phyloP scores from a whole-genome alignment of 2,329 filamentous ascomycete species.

The Pseudonectria buxi region DNA sequence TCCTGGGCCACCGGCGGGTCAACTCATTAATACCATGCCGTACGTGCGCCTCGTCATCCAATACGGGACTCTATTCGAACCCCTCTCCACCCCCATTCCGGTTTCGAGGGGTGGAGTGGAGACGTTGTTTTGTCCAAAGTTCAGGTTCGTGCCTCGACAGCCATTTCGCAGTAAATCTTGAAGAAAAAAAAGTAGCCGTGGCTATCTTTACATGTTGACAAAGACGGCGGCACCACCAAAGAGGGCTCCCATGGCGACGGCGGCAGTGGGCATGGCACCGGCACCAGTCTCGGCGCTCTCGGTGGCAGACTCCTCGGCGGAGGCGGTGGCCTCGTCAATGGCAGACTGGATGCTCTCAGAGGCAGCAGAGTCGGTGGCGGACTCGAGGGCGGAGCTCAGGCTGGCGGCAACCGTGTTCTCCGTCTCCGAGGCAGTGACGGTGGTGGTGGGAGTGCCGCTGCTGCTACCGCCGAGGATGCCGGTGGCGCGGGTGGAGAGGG shows the following conservation, averaged over 20 bases:
- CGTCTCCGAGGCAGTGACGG: slow-evolving; percentile 11
- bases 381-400: slow-evolving; percentile 11
- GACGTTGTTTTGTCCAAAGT: not conserved
- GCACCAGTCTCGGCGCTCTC: slow-evolving; percentile 19
- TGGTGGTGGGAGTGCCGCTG: slow-evolving; percentile 21
- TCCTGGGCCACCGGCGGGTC: too few species aligned
- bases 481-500: slow-evolving; percentile 11
- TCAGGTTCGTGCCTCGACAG: too few species aligned
- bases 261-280: slow-evolving; percentile 33
- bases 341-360: slow-evolving; percentile 3
- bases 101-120: not conserved
- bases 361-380: slow-evolving; percentile 9
- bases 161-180: not conserved
- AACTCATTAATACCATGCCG: too few species aligned
- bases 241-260: slow-evolving; percentile 39
- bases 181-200: not conserved
- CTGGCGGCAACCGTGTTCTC: slow-evolving; percentile 9
- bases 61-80: too few species aligned
- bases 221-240: slow-evolving; percentile 40
- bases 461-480: slow-evolving; percentile 15
- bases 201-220: slow-evolving; percentile 35
- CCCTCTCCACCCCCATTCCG: not conserved
- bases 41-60: too few species aligned
- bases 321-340: slow-evolving; percentile 9
- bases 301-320: slow-evolving; percentile 2